These are phyloP conservation scores for Ganoderma lingzhi DNA, from an alignment of 1,284 basidiomycete species.

Conservation along the genomic window DNA sequence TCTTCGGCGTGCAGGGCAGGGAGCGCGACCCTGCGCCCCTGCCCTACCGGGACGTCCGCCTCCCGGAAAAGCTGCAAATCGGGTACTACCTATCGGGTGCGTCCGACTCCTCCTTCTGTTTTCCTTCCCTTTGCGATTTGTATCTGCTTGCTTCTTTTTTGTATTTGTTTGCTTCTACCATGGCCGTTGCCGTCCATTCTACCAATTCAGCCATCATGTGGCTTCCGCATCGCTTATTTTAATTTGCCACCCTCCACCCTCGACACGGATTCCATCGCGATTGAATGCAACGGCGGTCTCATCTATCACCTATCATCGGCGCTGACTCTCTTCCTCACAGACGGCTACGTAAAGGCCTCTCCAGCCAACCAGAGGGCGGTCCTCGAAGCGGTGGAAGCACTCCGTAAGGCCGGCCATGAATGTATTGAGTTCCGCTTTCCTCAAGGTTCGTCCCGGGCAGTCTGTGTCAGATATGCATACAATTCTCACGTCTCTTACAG, in stretches of 20 bases:
- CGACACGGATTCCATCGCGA: background rate
- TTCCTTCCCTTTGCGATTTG: background rate
- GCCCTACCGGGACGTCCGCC: constrained; percentile 62
- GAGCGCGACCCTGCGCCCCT: constrained; percentile 59
- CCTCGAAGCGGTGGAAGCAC: constrained; percentile 72
- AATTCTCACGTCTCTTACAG: constrained; percentile 42
- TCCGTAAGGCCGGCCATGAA: constrained; percentile 78
- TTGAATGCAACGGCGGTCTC: background rate
- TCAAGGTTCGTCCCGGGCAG: constrained; percentile 48
- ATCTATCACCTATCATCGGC: background rate
- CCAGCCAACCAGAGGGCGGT: constrained; percentile 86
- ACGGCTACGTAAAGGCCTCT: constrained; percentile 73
- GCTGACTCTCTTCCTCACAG: constrained; percentile 44
- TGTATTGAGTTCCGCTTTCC: constrained; percentile 72
- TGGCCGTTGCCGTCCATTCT: background rate
- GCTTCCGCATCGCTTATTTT: background rate
- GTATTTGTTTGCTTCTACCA: background rate
- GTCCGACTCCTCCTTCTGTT: constrained; percentile 20
- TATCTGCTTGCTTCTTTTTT: background rate
- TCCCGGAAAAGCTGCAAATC: constrained; percentile 68
- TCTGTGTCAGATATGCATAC: background rate
- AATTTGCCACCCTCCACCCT: background rate
- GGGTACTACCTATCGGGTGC: constrained; percentile 76
- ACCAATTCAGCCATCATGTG: background rate
- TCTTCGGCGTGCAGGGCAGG: constrained; percentile 60